Base-by-base conservation (phyloP, 2,329 filamentous ascomycete species). In the Calonectria ilicicola region DNA sequence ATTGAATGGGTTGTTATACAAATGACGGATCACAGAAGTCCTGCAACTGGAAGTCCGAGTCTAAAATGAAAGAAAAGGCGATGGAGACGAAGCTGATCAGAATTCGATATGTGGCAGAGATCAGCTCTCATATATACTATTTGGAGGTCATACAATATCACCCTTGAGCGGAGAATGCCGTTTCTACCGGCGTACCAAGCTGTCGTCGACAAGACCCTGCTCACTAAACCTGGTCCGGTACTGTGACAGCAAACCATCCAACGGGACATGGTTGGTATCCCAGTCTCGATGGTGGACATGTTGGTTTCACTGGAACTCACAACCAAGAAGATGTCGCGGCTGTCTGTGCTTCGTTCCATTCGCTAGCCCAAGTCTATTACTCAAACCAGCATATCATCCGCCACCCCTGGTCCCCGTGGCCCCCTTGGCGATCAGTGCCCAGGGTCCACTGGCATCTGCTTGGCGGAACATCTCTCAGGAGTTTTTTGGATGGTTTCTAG, bases 1-100 rank as follows among this genome's bases (percentile, higher is more conserved):
- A 15, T 60, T 60, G 60, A 69, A 77, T 67, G 60, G 75, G 74
- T 62, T 40, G 73, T 70, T 53, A 69, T 74, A 65, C 49, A 75
- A 77, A 65, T 66, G 69, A 79, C 72, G 75, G 65, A 78, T 70
- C 75, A 77, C 78, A 80, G 78, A 76, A 78, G 78, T 74, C 69
- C 78, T 73, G 78, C 78, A 80, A 78, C 78, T 79, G 77, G 72
- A 76, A 72, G 74, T 75, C 75, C 70, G 40, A 60, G 42, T 32
- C 72, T 75, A 73, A 79, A 79, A 73, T 70, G 72, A 79, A 68
- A 78, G 72, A 71, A 53, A 71, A 65, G 73, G 75, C 70, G 77
- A 79, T 79, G 78, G 64, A 74, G 71, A 76, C 72, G 71, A 74
- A 56, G 69, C 46, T 66, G 63, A 47, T 60, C 69, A 67, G 19